Base-by-base conservation (phyloP, 805 yeast species). In the Candida sonorensis region DNA sequence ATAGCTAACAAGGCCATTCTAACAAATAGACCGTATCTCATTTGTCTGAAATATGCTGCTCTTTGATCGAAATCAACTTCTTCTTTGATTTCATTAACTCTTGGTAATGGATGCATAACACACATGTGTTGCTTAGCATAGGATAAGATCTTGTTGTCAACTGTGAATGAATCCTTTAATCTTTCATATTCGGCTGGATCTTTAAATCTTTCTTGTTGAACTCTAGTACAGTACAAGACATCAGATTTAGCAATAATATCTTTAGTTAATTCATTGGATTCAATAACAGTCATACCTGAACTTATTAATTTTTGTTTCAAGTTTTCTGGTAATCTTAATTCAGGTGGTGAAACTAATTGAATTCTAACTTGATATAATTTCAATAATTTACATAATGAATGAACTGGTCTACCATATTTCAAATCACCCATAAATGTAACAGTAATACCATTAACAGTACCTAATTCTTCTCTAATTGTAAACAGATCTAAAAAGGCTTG, bases 11-110 rank as follows among this genome's bases (percentile, higher is more conserved):
- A 69, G 9, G 99, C 98, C 99, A 92, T 92, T 73, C 99, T 87
- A 29, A 94, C 95, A 57, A 81, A 92, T 59, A 92, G 71, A 41
- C 99, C 99, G 58, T 92, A 90, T 62, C 94, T 82, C 98, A 92
- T 92, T 71, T 92, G 97, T 76, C 99, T 83, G 74, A 92, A 92
- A 69, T 92, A 92, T 38, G 98, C 97, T 45, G 98, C 97, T 62
- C 99, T 83, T 63, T 90, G 97, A 64, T 92, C 99, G 56, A 90
- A 92, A 61, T 92, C 99, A 53, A 92, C 97, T 67, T 92, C 98
- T 66, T 88, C 97, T 54, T 83, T 83, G 50, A 92, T 90, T 67
- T 92, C 99, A 52, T 77, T 81, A 45, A 86, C 88, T 64, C 99
- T 83, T 58, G 99, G 99, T 51, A 92, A 75, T 59, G 99, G 99